phyloP scores from a whole-genome alignment of 2,329 filamentous ascomycete species.

The Fusarium pilosicola region DNA sequence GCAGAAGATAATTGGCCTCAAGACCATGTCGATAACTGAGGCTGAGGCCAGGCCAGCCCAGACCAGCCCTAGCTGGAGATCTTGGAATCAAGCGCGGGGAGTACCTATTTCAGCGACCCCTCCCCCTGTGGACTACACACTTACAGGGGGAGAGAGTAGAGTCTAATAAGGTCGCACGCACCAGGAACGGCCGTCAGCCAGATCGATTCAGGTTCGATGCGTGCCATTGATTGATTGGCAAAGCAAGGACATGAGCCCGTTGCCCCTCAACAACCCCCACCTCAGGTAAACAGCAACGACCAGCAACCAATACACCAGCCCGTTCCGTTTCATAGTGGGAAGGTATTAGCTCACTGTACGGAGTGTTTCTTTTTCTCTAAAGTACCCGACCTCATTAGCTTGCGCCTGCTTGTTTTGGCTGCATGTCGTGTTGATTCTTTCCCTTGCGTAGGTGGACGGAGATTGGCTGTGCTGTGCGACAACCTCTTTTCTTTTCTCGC shows the following conservation, averaged over 20 bases:
- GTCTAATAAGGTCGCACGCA: slow-evolving; percentile 27
- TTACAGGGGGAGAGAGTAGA: slow-evolving; percentile 22
- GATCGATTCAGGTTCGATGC: slow-evolving; percentile 27
- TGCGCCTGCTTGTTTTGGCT: slow-evolving; percentile 30
- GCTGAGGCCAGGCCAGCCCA: slow-evolving; percentile 10
- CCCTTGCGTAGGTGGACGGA: slow-evolving; percentile 21
- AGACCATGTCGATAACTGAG: slow-evolving; percentile 1
- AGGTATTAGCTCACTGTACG: slow-evolving; percentile 12
- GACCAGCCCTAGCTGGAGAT: slow-evolving; percentile 7
- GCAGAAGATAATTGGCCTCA: slow-evolving; percentile 11
- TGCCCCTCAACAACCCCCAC: slow-evolving; percentile 44
- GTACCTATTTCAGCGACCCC: slow-evolving; percentile 9
- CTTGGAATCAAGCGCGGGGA: slow-evolving; percentile 28
- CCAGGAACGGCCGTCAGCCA: slow-evolving; percentile 33
- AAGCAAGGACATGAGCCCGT: slow-evolving; percentile 20
- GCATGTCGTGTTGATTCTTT: slow-evolving; percentile 30
- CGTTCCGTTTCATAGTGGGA: slow-evolving; percentile 25
- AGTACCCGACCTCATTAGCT: slow-evolving; percentile 4
- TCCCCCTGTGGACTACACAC: slow-evolving; percentile 10
- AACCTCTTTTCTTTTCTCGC: slow-evolving; percentile 29
- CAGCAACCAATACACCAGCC: neutral
- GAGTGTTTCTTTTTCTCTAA: neutral
- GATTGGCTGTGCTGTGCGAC: slow-evolving; percentile 33
- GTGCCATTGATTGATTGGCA: slow-evolving; percentile 31
- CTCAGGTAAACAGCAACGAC: slow-evolving; percentile 37